Conservation (phyloP, 345 rosid genomes). For the Brassica cretica region DNA sequence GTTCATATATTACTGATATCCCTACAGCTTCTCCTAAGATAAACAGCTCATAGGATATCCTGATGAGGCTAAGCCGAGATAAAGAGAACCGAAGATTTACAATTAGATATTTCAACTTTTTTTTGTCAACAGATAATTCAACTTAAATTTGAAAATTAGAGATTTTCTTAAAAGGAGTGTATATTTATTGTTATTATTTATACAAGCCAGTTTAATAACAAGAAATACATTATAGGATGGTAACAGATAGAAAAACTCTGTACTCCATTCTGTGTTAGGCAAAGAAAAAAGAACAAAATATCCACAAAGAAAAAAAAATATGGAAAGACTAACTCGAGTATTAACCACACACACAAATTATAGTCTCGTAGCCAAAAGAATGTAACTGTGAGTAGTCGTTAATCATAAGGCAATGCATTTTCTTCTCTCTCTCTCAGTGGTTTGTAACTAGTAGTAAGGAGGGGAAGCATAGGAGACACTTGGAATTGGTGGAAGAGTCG, state of each 20-base stretch:
- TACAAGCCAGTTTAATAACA: background rate
- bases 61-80: background rate
- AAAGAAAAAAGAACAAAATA: conserved; percentile 23
- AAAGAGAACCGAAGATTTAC: background rate
- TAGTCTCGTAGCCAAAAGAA: conserved; percentile 43
- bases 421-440: conserved; percentile 11
- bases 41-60: background rate
- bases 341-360: conserved; percentile 35
- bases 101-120: no score
- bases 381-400: conserved; percentile 35
- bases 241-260: conserved; percentile 21
- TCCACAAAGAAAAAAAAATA: conserved; percentile 15
- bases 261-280: conserved; percentile 36
- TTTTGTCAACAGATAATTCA: no score
- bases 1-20: background rate
- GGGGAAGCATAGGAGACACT: conserved; percentile 64
- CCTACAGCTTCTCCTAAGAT: background rate
- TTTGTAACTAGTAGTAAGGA: conserved; percentile 46
- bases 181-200: conserved; percentile 19
- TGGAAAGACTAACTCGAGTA: conserved; percentile 16
- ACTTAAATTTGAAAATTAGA: no score
- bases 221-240: conserved; percentile 20
- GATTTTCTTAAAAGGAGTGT: background rate
- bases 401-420: conserved; percentile 20
- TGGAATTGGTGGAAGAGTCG: conserved; percentile 54